These are phyloP conservation scores for Penicillium sumatraense DNA, from an alignment of 2,329 filamentous ascomycete species.

Conservation along the genomic window DNA sequence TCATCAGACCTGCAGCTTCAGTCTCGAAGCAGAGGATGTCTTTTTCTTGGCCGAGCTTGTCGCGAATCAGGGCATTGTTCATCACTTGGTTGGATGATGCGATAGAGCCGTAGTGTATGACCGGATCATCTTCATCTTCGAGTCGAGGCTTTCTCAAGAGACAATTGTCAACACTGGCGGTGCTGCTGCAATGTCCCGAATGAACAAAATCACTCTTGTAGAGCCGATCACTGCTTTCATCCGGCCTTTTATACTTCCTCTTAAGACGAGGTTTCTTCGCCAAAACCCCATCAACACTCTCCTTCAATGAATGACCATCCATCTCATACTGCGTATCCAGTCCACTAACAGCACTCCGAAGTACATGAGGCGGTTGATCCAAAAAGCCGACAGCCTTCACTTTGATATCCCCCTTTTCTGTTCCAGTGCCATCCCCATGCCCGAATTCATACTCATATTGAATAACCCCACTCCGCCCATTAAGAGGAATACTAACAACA, in stretches of 20 bases:
- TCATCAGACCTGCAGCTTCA: slow-evolving; percentile 17
- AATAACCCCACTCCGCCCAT: neutral
- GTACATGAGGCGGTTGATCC: neutral
- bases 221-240: neutral
- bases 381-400: neutral
- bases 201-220: neutral
- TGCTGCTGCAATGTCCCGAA: neutral
- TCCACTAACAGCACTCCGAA: neutral
- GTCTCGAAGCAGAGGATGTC: slow-evolving; percentile 22
- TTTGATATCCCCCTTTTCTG: no score
- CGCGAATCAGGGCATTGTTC: slow-evolving; percentile 15
- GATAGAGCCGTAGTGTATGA: slow-evolving; percentile 27
- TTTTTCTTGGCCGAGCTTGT: slow-evolving; percentile 6
- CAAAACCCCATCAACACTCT: neutral
- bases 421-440: no score
- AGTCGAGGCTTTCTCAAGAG: neutral
- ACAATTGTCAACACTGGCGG: neutral
- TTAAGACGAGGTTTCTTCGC: neutral
- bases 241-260: neutral
- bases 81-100: slow-evolving; percentile 24
- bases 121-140: neutral
- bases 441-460: neutral
- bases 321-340: neutral
- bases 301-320: neutral
- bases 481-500: neutral